A percentile compares a stretch with the other conserved stretches of the same genome.
These are phyloP conservation scores for Penicillium robsamsonii DNA, from an alignment of 495 filamentous ascomycete species.

Conservation along the genomic window DNA sequence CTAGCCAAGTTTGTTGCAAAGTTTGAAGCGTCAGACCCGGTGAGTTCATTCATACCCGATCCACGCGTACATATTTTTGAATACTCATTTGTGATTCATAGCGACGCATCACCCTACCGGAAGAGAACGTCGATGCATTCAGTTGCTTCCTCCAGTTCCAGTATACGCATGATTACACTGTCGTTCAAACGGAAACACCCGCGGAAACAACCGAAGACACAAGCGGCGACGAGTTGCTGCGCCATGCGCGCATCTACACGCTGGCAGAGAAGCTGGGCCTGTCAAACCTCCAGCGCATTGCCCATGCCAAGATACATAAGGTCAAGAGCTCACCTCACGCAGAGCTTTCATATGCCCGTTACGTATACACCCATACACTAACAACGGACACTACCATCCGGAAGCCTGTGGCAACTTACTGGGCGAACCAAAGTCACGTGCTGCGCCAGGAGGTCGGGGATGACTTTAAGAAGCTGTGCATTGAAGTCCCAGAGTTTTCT, in stretches of 20 bases:
- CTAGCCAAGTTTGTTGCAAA: slow-evolving; percentile 62
- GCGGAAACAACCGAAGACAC: slow-evolving; percentile 59
- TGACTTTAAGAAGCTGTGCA: slow-evolving; percentile 75
- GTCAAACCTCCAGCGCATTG: slow-evolving; percentile 68
- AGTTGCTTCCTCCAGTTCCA: slow-evolving; percentile 88
- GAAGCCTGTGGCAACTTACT: slow-evolving; percentile 84
- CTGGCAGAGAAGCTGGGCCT: slow-evolving; percentile 78
- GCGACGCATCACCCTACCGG: slow-evolving; percentile 64
- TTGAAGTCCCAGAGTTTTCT: slow-evolving; percentile 86
- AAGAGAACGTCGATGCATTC: slow-evolving; percentile 76
- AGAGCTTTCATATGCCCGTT: slow-evolving; percentile 86
- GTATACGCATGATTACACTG: slow-evolving; percentile 90
- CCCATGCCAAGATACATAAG: slow-evolving; percentile 84
- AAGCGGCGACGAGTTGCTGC: slow-evolving; percentile 72
- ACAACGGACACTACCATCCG: slow-evolving; percentile 70
- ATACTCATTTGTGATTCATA: slow-evolving; percentile 25
- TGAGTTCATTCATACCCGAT: slow-evolving; percentile 15
- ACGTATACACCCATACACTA: slow-evolving; percentile 76
- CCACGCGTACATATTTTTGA: too few relatives aligned
- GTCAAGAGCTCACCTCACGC: slow-evolving; percentile 81
- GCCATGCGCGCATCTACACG: slow-evolving; percentile 86
- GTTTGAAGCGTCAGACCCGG: slow-evolving; percentile 46
- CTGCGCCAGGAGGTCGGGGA: slow-evolving; percentile 80
- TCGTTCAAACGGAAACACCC: slow-evolving; percentile 54
- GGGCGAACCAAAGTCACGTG: slow-evolving; percentile 77